These are phyloP conservation scores for Cutaneotrichosporon curvatum DNA, from an alignment of 1,284 basidiomycete species.

Conservation along the genomic window DNA sequence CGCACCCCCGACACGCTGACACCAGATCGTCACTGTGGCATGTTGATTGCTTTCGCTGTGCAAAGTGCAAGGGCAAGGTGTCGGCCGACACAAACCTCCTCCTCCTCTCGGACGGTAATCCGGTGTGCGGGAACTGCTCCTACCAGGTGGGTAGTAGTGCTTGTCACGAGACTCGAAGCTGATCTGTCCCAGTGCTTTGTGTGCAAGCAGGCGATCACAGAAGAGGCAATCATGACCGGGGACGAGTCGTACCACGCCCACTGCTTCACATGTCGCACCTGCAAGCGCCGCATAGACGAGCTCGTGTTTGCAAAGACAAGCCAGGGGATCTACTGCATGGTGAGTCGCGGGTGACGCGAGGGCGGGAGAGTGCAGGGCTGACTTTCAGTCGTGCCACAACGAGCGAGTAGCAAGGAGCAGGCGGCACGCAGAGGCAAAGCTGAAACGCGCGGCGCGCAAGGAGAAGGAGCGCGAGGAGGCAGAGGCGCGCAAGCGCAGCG, in stretches of 20 bases:
- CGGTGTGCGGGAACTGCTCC: constrained; percentile 93
- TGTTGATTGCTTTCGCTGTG: constrained; percentile 49
- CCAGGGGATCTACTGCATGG: constrained; percentile 98
- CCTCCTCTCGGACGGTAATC: constrained; percentile 89
- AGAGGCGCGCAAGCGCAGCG: constrained; percentile 10
- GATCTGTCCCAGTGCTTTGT: constrained; percentile 68
- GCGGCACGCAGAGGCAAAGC: constrained; percentile 72
- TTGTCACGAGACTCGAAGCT: not conserved
- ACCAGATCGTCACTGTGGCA: constrained; percentile 45
- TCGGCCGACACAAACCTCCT: constrained; percentile 88
- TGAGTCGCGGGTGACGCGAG: constrained; percentile 8
- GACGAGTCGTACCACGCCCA: constrained; percentile 98
- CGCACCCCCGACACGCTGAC: too few relatives aligned
- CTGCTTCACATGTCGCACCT: constrained; percentile 96
- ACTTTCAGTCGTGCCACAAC: constrained; percentile 68
- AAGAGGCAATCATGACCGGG: constrained; percentile 98
- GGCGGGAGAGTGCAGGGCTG: not conserved
- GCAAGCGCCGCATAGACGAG: constrained; percentile 90
- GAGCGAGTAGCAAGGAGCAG: constrained; percentile 87
- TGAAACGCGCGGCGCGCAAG: constrained; percentile 44
- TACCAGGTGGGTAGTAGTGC: constrained; percentile 55
- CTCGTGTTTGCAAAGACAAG: constrained; percentile 97
- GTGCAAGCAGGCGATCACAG: constrained; percentile 82
- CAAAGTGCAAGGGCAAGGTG: constrained; percentile 51
- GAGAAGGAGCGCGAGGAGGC: constrained; percentile 34